Percentiles rank a stretch among this genome's conserved stretches.
phyloP scores from a whole-genome alignment of 331 rosid genomes.

The Quercus lobata region DNA sequence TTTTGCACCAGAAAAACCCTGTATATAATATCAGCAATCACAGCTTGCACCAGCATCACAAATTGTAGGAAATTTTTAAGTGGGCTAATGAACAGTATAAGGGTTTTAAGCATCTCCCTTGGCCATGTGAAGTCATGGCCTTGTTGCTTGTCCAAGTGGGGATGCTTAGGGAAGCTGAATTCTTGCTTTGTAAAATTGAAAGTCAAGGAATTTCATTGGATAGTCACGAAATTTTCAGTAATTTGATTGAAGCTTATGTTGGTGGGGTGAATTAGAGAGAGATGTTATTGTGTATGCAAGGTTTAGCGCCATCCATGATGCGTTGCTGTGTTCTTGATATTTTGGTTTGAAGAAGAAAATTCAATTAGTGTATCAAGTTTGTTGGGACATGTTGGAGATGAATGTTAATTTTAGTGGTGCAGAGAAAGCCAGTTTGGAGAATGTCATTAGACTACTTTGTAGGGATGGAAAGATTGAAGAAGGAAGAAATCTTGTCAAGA shows the following conservation, averaged over 20 bases:
- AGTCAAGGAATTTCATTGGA: slow-evolving; percentile 31
- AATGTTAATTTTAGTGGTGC: slow-evolving; percentile 31
- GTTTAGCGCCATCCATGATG: slow-evolving; percentile 36
- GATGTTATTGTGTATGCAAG: slow-evolving; percentile 43
- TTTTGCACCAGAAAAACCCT: too few species aligned
- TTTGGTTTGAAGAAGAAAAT: slow-evolving; percentile 47
- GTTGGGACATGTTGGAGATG: slow-evolving; percentile 49
- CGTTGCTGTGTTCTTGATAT: slow-evolving; percentile 36
- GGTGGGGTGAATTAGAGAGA: slow-evolving; percentile 45
- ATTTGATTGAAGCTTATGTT: slow-evolving; percentile 52
- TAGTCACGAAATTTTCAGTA: slow-evolving; percentile 30
- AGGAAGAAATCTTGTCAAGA: slow-evolving; percentile 69
- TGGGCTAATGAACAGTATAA: slow-evolving; percentile 26
- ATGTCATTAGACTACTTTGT: slow-evolving; percentile 56
- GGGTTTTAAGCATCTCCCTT: slow-evolving; percentile 37
- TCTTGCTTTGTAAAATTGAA: slow-evolving; percentile 45
- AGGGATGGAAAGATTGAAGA: slow-evolving; percentile 55
- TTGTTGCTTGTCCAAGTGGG: slow-evolving; percentile 53
- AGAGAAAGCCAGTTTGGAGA: slow-evolving; percentile 43
- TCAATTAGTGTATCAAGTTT: slow-evolving; percentile 33
- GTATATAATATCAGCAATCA: too few species aligned
- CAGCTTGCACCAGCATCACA: too few species aligned
- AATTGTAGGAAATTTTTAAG: slow-evolving; percentile 52
- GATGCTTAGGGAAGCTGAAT: slow-evolving; percentile 57
- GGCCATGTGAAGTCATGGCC: slow-evolving; percentile 59